phyloP scores from a whole-genome alignment of 1,284 basidiomycete species.

The Malassezia globosa region DNA sequence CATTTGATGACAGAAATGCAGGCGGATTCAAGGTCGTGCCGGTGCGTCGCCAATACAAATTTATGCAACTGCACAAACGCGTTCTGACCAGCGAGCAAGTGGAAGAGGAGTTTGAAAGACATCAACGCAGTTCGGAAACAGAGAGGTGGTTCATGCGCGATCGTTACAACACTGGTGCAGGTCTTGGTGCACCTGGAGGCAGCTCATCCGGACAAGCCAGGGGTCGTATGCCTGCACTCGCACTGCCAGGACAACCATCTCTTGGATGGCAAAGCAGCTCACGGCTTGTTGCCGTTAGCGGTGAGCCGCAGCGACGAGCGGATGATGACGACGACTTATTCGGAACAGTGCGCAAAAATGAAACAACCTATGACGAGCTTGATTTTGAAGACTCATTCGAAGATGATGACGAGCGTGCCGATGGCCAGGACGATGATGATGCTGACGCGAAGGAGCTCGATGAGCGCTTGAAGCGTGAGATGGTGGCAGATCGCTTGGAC shows the following conservation, averaged over 20 bases:
- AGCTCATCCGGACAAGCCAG: not conserved
- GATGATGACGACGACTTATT: conserved; percentile 25
- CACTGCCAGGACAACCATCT: conserved; percentile 8
- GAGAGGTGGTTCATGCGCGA: conserved; percentile 28
- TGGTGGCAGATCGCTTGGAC: conserved; percentile 38
- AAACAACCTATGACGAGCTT: conserved; percentile 36
- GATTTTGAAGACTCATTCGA: conserved; percentile 45
- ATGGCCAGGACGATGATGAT: conserved; percentile 31
- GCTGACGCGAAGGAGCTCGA: conserved; percentile 41
- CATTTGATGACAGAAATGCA: conserved; percentile 39
- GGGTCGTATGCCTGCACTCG: conserved; percentile 8
- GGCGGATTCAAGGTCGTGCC: conserved; percentile 45
- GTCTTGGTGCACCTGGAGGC: not conserved
- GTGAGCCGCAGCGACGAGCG: conserved; percentile 14
- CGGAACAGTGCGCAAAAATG: conserved; percentile 13
- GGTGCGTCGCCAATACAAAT: conserved; percentile 41
- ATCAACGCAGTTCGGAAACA: conserved; percentile 28
- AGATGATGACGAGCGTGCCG: conserved; percentile 39
- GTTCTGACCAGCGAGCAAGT: conserved; percentile 30
- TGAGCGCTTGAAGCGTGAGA: conserved; percentile 43
- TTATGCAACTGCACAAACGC: conserved; percentile 39
- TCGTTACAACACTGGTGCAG: conserved; percentile 17
- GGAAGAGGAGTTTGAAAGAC: conserved; percentile 29
- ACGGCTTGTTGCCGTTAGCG: conserved; percentile 13
- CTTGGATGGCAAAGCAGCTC: conserved; percentile 13